Evolutionary conservation across 2,329 filamentous ascomycete species (phyloP).

Genomic region (Helicocarpus griseus): DNA sequence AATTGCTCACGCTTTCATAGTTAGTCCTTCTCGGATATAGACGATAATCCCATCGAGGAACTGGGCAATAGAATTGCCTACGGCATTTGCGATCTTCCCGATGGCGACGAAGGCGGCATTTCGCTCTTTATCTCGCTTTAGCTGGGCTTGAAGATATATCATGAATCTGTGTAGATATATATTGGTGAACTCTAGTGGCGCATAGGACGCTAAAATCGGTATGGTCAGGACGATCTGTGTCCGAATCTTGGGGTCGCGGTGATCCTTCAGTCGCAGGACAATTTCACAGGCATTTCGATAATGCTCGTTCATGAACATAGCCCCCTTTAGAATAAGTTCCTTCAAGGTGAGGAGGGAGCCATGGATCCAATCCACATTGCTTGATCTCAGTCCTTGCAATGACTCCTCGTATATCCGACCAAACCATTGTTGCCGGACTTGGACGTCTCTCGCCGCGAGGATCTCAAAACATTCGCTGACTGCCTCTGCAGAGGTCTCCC

Average conservation of each 20-base stretch:
- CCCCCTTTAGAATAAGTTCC: constrained; percentile 85
- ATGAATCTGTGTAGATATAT: constrained; percentile 91
- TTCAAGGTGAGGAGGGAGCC: constrained; percentile 89
- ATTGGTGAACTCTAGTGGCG: constrained; percentile 78
- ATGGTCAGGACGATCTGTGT: constrained; percentile 86
- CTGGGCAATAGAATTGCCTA: constrained; percentile 87
- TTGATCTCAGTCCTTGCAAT: constrained; percentile 65
- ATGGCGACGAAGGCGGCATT: constrained; percentile 94
- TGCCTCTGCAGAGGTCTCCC: constrained; percentile 82
- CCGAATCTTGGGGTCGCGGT: constrained; percentile 76
- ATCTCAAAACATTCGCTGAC: constrained; percentile 95
- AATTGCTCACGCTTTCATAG: constrained; percentile 56
- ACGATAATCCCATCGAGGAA: constrained; percentile 92
- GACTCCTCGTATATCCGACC: constrained; percentile 82
- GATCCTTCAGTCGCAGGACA: constrained; percentile 84
- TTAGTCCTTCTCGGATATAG: constrained; percentile 84
- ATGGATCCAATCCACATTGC: constrained; percentile 79
- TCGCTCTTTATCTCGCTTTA: constrained; percentile 89
- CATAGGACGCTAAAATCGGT: constrained; percentile 84
- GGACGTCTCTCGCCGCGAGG: constrained; percentile 81
- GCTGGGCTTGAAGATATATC: constrained; percentile 85
- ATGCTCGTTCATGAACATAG: constrained; percentile 98
- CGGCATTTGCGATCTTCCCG: constrained; percentile 89
- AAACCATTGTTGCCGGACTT: constrained; percentile 81
- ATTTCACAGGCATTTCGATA: constrained; percentile 91